Conservation (phyloP, 495 filamentous ascomycete genomes). For the Hypoxylon crocopeplum region DNA sequence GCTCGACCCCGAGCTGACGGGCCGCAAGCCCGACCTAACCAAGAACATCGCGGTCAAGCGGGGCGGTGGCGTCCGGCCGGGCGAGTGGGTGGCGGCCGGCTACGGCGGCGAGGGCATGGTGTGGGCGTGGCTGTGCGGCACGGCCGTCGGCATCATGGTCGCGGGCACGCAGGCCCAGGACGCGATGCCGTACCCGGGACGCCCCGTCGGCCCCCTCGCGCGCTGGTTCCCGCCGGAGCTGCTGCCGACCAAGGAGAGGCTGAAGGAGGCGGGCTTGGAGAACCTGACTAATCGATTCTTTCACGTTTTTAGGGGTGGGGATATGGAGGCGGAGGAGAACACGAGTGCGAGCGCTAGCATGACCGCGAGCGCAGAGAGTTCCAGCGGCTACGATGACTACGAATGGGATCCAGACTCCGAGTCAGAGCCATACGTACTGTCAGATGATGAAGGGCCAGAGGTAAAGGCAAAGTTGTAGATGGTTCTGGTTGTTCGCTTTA, state of each 20-base stretch:
- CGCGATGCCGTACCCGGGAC: neutral
- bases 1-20: slow-evolving; percentile 42
- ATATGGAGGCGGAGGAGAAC: no score
- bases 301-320: no score
- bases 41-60: neutral
- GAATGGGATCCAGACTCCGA: no score
- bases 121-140: slow-evolving; percentile 54
- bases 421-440: no score
- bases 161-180: slow-evolving; percentile 28
- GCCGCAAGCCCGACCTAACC: slow-evolving; percentile 1
- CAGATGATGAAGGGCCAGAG: no score
- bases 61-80: slow-evolving; percentile 1
- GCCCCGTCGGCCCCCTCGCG: slow-evolving; percentile 1
- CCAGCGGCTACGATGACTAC: no score
- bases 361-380: no score
- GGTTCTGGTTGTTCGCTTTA: no score
- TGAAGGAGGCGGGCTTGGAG: slow-evolving; percentile 27
- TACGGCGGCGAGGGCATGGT: slow-evolving; percentile 58
- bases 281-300: slow-evolving; percentile 25
- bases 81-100: slow-evolving; percentile 57
- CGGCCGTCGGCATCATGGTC: slow-evolving; percentile 51
- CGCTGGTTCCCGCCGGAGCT: slow-evolving; percentile 47
- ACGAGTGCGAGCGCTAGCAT: no score
- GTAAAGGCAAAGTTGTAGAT: no score
- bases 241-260: slow-evolving; percentile 30